phyloP scores from a whole-genome alignment of 768 basidiomycete genomes.

The Podaxis mareebaensis region DNA sequence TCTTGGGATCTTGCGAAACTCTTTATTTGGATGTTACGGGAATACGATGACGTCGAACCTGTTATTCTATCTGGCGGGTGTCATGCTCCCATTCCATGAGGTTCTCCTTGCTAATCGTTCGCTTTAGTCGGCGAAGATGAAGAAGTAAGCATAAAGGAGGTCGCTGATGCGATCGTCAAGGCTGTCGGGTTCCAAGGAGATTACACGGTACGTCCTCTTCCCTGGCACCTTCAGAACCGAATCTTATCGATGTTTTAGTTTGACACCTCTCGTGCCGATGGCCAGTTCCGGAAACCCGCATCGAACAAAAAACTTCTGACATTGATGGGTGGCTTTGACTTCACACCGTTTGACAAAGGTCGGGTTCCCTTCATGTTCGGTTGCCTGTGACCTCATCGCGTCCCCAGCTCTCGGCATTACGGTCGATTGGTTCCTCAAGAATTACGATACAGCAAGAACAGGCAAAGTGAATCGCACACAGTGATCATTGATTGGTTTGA shows the following conservation, averaged over 20 bases:
- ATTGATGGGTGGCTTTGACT: conserved; percentile 81
- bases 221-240: background rate
- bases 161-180: conserved; percentile 89
- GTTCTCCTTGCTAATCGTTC: background rate
- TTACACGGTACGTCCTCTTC: conserved; percentile 53
- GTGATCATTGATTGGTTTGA: background rate
- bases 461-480: conserved; percentile 25
- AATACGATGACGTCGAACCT: conserved; percentile 92
- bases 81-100: background rate
- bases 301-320: conserved; percentile 84
- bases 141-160: conserved; percentile 89
- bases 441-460: conserved; percentile 73
- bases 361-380: conserved; percentile 16
- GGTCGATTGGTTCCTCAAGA: conserved; percentile 86
- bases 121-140: conserved; percentile 84
- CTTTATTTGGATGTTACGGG: conserved; percentile 89
- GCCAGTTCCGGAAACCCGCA: conserved; percentile 95
- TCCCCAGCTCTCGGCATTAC: conserved; percentile 70
- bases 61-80: conserved; percentile 82
- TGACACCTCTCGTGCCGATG: conserved; percentile 82
- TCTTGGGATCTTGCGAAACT: conserved; percentile 94
- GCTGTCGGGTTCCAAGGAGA: conserved; percentile 78
- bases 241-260: conserved; percentile 49
- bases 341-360: conserved; percentile 91
- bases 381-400: conserved; percentile 5